Evolutionary conservation across 306 rosid species (phyloP).

Genomic region (cucumber (Cucumis sativus)): Cucumber_9930_V3 NC_026659.2:252001-252500

Average conservation of each 20-base stretch:
- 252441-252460: slow-evolving; percentile 93
- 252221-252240: slow-evolving; percentile 56
- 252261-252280: slow-evolving; percentile 74
- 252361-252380: not conserved
- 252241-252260: slow-evolving; percentile 65
- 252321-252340: slow-evolving; percentile 50
- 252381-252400: slow-evolving; percentile 1
- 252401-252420: slow-evolving; percentile 53
- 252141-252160: slow-evolving; percentile 48
- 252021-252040: not conserved
- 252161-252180: slow-evolving; percentile 72
- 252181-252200: slow-evolving; percentile 83
- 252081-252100: not conserved
- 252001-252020: not conserved
- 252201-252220: slow-evolving; percentile 77
- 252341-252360: not conserved
- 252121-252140: not conserved
- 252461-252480: not conserved
- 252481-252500: not conserved
- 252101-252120: not conserved
- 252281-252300: slow-evolving; percentile 69
- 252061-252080: not conserved
- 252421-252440: slow-evolving; percentile 64
- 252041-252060: not conserved
- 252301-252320: slow-evolving; percentile 85